Evolutionary conservation across 805 yeast genomes (phyloP), one percentile per base, ranked within the genome.

Genomic region (Teunomyces panamensis): DNA sequence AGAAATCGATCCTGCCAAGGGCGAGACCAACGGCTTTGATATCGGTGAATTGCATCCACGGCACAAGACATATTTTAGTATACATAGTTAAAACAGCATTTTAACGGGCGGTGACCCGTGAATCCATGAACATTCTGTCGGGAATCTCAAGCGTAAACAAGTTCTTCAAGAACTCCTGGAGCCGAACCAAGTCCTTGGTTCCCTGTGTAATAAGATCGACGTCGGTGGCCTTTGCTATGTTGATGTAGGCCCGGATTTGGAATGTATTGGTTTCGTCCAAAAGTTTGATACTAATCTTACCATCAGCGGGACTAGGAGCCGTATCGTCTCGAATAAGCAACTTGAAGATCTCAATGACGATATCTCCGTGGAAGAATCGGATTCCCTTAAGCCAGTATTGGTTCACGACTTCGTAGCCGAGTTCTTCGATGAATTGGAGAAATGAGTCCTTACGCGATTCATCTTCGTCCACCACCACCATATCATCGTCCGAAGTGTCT

Each of bases 51-150:
- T 49, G 41, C 30, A 39, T 34, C 42, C 35, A 7, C 27, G 43
- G 9, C 34, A 46, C 29, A 20, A 16, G 24, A 28, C 47, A 14
- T 42, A 29, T 14, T 43, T 42, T 17, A 46, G 47, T 9, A 36
- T 49, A 11, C 35, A 43, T 37, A 37, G 41, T 29, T 37, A 37
- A 29, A 26, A 33, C 16, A 33, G 36, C 16, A 30, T 10, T 13
- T 13, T 14, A 24, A 11, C 30, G 41, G 14, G 27, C 41, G 5
- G 35, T 16, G 9, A 86, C 75, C 55, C 96, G 77, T 1, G 91
- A 81, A 62, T 90, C 96, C 89, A 90, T 88, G 24, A 76, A 72
- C 60, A 80, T 81, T 52, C 96, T 75, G 58, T 88, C 94, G 4
- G 96, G 96, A 29, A 87, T 79, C 14, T 73, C 80, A 42, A 91